phyloP scores from a whole-genome alignment of 768 basidiomycete genomes.

The Crucibulum laeve region DNA sequence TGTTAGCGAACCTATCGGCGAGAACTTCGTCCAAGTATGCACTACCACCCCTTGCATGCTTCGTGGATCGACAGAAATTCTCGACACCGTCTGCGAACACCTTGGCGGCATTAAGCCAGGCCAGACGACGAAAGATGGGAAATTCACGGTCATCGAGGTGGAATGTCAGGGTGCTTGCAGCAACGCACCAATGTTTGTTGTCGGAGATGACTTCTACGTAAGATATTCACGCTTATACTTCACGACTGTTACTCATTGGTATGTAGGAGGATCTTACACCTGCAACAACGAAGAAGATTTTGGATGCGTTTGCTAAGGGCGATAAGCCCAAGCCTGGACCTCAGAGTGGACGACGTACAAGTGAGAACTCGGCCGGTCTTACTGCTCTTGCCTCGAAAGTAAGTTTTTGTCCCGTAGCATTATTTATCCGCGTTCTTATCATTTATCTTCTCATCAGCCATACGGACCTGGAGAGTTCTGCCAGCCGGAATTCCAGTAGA shows the following conservation, averaged over 20 bases:
- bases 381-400: constrained; percentile 79
- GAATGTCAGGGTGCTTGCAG: constrained; percentile 99
- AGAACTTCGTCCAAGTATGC: constrained; percentile 96
- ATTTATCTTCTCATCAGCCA: constrained; percentile 48
- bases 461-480: constrained; percentile 94
- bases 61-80: constrained; percentile 84
- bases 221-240: background rate
- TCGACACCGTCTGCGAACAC: constrained; percentile 78
- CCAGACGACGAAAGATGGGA: constrained; percentile 91
- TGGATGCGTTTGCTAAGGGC: constrained; percentile 76
- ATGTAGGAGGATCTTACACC: constrained; percentile 80
- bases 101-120: constrained; percentile 84
- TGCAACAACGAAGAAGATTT: constrained; percentile 70
- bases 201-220: constrained; percentile 96
- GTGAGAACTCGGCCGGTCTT: constrained; percentile 90
- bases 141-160: constrained; percentile 96
- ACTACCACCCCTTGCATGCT: constrained; percentile 99
- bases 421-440: constrained; percentile 9
- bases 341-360: constrained; percentile 80
- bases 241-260: constrained; percentile 7
- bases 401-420: constrained; percentile 9
- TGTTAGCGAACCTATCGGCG: constrained; percentile 83
- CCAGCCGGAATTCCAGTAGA: constrained; percentile 77
- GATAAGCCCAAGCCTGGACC: constrained; percentile 92
- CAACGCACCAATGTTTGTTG: constrained; percentile 95